These are phyloP conservation scores for Pelargonium nanum DNA, from an alignment of 345 rosid species.

Conservation along the genomic window DNA sequence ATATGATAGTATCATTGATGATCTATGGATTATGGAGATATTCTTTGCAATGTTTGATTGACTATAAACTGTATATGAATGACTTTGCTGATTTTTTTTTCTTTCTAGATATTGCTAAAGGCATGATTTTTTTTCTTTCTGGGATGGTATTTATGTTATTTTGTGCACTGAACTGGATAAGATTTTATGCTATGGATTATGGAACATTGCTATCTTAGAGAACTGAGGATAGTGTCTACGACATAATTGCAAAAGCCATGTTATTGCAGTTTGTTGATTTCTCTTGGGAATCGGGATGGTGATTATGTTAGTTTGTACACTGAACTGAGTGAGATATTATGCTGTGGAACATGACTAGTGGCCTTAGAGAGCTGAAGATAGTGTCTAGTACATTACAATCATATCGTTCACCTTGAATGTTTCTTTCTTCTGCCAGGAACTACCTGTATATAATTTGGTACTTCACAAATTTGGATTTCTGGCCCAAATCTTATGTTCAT, in stretches of 20 bases:
- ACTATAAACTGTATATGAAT: no score
- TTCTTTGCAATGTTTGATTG: no score
- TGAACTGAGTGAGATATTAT: not conserved
- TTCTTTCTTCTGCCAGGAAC: not conserved
- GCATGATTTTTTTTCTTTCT: not conserved
- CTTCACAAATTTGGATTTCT: not conserved
- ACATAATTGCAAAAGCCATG: not conserved
- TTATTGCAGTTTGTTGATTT: not conserved
- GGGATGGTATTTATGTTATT: not conserved
- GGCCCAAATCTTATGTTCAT: not conserved
- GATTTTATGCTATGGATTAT: no score
- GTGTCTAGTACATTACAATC: not conserved
- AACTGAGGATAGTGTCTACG: not conserved
- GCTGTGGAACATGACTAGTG: not conserved
- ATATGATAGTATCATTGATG: no score
- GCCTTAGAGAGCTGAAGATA: not conserved
- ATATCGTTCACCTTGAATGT: not conserved
- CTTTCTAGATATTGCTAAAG: no score
- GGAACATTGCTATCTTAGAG: not conserved
- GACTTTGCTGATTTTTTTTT: no score
- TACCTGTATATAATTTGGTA: not conserved
- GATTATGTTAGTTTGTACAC: not conserved
- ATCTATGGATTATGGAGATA: no score
- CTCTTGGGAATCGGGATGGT: not conserved
- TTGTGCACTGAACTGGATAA: not conserved